Evolutionary conservation across 305 asterid genomes (phyloP), one percentile per base, ranked within the genome.

Genomic region (Solanum hybrid): DNA sequence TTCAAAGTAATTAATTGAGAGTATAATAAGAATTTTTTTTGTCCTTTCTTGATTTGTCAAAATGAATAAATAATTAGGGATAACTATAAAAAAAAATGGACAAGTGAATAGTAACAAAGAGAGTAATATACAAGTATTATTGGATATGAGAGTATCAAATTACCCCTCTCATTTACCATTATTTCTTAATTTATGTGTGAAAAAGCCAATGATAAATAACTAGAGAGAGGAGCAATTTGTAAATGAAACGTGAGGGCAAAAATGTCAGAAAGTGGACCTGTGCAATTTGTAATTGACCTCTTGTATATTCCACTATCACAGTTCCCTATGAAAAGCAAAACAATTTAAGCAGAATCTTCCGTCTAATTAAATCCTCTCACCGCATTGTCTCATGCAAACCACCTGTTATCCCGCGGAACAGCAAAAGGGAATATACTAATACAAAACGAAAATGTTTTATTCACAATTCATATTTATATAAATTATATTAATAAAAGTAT

Each of bases 231-330:
- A 51, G 9, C 3, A 51, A 7, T 51, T 6, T 51, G n/a, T 51
- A 51, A 17, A n/a, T n/a, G 37, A 78, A 22, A n/a, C n/a, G 7
- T 27, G 38, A 82, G 72, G 72, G 72, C 34, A 42, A 82, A 82
- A 82, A 14, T 73, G 27, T 88, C 26, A 19, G 85, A 60, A 71
- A 81, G 29, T 36, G 89, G 73, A 45, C 29, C 86, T 91, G 12
- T 31, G 93, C 86, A 93, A 89, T n/a, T 24, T 80, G 66, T 38
- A 80, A 38, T 38, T 13, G 24, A 45, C 35, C 35, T 91, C 45
- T 80, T 89, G 24, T 90, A 69, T 92, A 89, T 93, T 92, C 93
- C 89, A 86, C 14, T 36, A 34, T 81, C 92, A 88, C 93, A 11
- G 15, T 51, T 89, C 88, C 90, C 86, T 14, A 87, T 66, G 69